Evolutionary conservation across 2,329 filamentous ascomycete species (phyloP), one percentile per base, ranked within the genome.

Genomic region (Fusarium sp.): DNA sequence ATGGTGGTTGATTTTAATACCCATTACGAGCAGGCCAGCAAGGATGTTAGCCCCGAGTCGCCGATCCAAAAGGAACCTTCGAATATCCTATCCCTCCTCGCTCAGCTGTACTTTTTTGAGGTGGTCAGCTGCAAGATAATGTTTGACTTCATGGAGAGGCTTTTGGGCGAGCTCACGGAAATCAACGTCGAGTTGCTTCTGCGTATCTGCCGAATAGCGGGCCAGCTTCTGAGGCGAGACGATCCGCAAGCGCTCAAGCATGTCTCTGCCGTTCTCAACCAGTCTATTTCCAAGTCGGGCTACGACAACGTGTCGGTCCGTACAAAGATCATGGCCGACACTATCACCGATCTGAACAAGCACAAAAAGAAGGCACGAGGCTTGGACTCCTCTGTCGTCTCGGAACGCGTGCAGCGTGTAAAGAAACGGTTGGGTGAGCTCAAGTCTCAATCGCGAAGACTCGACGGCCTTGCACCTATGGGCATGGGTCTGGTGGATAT

Each of bases 271-370:
- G 87, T 94, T 58, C 89, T 98, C 66, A 93, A 94, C 73, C 91
- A 92, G 24, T 90, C 92, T 1, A 89, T 95, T 4, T 86, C 90
- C 1, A 91, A 90, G 68, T 85, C 88, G 38, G 93, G 93, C 6
- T 90, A 93, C 77, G 85, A 86, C 14, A 92, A 91, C 22, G 85
- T 98, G 31, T 96, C 95, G 2, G 93, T 95, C 11, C 92, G 96
- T 64, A 98, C 96, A 1, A 97, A 93, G 75, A 98, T 98, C 83
- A 98, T 98, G 95, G 93, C 99, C 60, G 96, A 98, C 79, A 96
- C 93, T 1, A 98, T 99, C 81, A 94, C 93, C 67, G 94, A 98
- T 77, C 87, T 99, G 33, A 98, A 98, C 81, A 98, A 97, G 85
- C 98, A 96, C 83, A 94, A 94, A 68, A 88, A 95, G 79, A 98